Evolutionary conservation across 768 basidiomycete species (phyloP).

Genomic region (Cystobasidium ongulense): DNA sequence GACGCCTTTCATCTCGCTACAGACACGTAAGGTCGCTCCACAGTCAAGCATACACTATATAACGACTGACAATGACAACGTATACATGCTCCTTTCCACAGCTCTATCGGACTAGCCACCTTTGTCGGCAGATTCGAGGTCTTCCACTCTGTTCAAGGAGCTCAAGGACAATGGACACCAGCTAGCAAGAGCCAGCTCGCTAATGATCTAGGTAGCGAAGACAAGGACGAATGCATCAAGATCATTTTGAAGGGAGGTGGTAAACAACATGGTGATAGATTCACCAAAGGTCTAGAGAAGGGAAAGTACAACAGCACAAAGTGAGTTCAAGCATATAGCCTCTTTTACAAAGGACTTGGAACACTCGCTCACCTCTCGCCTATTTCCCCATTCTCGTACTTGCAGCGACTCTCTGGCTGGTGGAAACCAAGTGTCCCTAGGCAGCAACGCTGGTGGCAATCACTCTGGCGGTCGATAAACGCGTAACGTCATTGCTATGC

Average conservation of each 20-base stretch:
- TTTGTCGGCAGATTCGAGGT: slow-evolving; percentile 29
- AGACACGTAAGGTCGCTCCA: slow-evolving; percentile 20
- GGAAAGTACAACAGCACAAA: slow-evolving; percentile 11
- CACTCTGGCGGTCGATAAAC: neutral
- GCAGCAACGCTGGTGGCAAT: neutral
- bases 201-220: slow-evolving; percentile 18
- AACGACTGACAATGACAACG: neutral
- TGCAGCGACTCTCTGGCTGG: neutral
- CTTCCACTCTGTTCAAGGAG: slow-evolving; percentile 9
- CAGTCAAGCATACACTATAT: neutral
- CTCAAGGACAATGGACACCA: slow-evolving; percentile 23
- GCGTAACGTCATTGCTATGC: no score
- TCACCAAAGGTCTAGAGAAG: neutral
- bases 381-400: neutral
- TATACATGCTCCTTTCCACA: neutral
- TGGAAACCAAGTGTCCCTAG: neutral
- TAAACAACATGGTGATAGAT: slow-evolving; percentile 2
- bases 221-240: slow-evolving; percentile 21
- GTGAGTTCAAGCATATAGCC: slow-evolving; percentile 14
- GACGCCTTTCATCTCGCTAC: neutral
- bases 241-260: slow-evolving; percentile 15
- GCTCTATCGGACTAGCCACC: slow-evolving; percentile 10
- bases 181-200: slow-evolving; percentile 7
- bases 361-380: no score
- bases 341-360: no score